Percentiles rank a stretch among this genome's conserved stretches.
Conservation (phyloP, 495 filamentous ascomycete species). For the Xylaria longipes region DNA sequence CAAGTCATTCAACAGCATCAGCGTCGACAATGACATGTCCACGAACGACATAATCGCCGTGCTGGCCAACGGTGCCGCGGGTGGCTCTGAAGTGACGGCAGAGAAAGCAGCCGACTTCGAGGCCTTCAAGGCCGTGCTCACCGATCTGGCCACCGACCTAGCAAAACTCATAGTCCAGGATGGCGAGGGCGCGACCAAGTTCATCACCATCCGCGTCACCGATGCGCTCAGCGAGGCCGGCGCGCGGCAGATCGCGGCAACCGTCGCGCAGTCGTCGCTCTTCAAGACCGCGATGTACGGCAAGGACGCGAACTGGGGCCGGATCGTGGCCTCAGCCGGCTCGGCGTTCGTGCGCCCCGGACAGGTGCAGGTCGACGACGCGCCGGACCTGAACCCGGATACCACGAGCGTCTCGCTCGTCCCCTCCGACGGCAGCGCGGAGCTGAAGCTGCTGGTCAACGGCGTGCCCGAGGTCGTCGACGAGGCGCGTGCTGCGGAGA, state of each 20-base stretch:
- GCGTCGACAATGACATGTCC: constrained; percentile 93
- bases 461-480: constrained; percentile 95
- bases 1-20: constrained; percentile 95
- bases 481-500: constrained; percentile 82
- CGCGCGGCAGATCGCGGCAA: constrained; percentile 75
- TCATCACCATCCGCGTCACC: constrained; percentile 88
- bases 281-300: constrained; percentile 98
- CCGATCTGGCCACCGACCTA: constrained; percentile 78
- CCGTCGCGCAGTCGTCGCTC: constrained; percentile 90
- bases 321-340: constrained; percentile 92
- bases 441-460: constrained; percentile 83
- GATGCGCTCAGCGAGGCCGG: constrained; percentile 71
- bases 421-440: constrained; percentile 79
- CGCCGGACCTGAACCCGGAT: constrained; percentile 73
- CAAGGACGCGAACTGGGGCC: constrained; percentile 96
- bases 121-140: constrained; percentile 71
- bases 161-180: constrained; percentile 94
- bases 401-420: constrained; percentile 92
- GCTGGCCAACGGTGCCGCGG: constrained; percentile 92
- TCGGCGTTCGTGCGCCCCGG: constrained; percentile 78
- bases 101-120: constrained; percentile 66
- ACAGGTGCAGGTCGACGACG: constrained; percentile 59
- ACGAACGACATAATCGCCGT: constrained; percentile 97
- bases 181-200: constrained; percentile 98
- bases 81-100: constrained; percentile 67